Evolutionary conservation across 768 basidiomycete species (phyloP).

Genomic region (Tremella mesenterica): DNA sequence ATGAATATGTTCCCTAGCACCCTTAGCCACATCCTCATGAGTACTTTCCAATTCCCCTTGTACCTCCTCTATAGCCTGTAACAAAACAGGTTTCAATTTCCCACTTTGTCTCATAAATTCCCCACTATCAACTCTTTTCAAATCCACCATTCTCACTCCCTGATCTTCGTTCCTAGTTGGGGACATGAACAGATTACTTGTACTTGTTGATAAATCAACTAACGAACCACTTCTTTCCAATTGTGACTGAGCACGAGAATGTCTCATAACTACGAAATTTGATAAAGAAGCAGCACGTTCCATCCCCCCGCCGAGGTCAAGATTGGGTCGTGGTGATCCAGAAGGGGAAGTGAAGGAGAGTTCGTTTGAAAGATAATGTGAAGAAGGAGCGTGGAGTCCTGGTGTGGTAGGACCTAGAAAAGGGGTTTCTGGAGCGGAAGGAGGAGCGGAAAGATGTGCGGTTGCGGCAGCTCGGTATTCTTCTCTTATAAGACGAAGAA

Average conservation of each 20-base stretch:
- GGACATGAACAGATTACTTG: constrained; percentile 15
- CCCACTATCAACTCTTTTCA: constrained; percentile 8
- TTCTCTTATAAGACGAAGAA: constrained; percentile 87
- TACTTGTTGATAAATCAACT: constrained; percentile 18
- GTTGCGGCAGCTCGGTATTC: constrained; percentile 76
- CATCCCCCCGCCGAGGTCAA: too few relatives aligned
- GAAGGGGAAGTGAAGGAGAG: constrained; percentile 16
- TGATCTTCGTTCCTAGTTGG: constrained; percentile 5
- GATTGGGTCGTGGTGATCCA: constrained; percentile 2
- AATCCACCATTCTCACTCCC: too few relatives aligned
- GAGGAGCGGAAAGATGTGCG: constrained; percentile 44
- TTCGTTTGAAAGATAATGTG: constrained; percentile 33
- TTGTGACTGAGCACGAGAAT: constrained; percentile 39
- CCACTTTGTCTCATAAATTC: constrained; percentile 41
- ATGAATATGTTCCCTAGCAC: constrained; percentile 91
- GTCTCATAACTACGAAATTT: constrained; percentile 43
- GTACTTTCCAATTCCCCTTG: constrained; percentile 93
- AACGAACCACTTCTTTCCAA: constrained; percentile 31
- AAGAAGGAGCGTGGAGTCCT: constrained; percentile 34
- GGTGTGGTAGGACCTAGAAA: constrained; percentile 38
- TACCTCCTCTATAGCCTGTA: constrained; percentile 95
- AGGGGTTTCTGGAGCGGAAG: constrained; percentile 35
- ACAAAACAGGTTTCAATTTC: constrained; percentile 75
- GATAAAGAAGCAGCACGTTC: constrained; percentile 26
- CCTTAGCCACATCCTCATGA: constrained; percentile 87